Evolutionary conservation across 805 yeast species (phyloP).

Genomic region (Ogataea ganodermae): DNA sequence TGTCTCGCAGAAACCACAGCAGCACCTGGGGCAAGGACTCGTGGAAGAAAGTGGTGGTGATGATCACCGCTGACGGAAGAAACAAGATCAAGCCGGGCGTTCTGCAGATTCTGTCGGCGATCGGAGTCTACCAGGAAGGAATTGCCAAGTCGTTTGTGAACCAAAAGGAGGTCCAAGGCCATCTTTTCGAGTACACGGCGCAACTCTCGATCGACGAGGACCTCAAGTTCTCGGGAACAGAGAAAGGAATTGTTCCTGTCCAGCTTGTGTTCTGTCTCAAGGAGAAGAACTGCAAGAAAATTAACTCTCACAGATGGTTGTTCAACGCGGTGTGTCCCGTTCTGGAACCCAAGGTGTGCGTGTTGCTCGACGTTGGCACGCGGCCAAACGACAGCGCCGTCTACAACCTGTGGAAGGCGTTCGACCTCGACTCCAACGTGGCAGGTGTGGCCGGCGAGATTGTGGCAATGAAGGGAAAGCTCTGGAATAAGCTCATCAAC

Average conservation of each 20-base stretch:
- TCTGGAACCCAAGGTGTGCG: constrained; percentile 86
- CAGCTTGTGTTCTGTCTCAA: constrained; percentile 91
- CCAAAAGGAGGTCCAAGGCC: constrained; percentile 88
- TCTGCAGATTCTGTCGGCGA: constrained; percentile 83
- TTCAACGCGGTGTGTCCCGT: constrained; percentile 93
- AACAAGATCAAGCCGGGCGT: constrained; percentile 83
- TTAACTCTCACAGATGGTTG: constrained; percentile 97
- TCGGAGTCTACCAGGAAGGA: constrained; percentile 97
- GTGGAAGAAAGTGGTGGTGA: constrained; percentile 95
- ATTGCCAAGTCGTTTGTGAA: constrained; percentile 94
- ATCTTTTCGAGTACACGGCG: constrained; percentile 92
- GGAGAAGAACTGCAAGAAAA: constrained; percentile 88
- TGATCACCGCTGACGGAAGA: constrained; percentile 93
- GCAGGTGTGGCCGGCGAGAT: constrained; percentile 99
- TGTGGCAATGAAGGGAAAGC: constrained; percentile 90
- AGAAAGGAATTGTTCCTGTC: constrained; percentile 89
- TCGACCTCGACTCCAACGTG: constrained; percentile 92
- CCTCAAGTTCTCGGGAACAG: constrained; percentile 85
- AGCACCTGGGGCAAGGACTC: constrained; percentile 94
- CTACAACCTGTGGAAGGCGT: constrained; percentile 96
- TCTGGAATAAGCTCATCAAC: constrained; percentile 76
- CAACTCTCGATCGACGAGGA: constrained; percentile 91
- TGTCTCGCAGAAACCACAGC: constrained; percentile 78
- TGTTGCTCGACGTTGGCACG: constrained; percentile 95
- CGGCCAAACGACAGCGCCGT: constrained; percentile 86